phyloP scores from a whole-genome alignment of 164 flowering plant species.

The Saururus chinensis region DNA sequence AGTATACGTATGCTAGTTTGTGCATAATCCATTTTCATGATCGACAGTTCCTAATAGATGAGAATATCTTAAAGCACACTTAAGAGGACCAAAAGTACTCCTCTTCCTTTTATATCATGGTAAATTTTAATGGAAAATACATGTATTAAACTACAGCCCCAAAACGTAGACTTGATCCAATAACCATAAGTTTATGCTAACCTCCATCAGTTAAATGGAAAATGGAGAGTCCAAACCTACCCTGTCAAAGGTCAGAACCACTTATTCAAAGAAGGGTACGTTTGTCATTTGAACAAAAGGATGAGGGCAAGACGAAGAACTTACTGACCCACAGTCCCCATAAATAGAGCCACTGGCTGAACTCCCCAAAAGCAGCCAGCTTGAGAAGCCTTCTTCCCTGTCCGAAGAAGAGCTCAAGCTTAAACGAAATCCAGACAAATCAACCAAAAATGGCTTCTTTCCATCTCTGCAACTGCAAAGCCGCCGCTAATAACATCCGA shows the following conservation, averaged over 20 bases:
- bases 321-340: neutral
- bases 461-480: constrained; percentile 8
- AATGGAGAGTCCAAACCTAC: neutral
- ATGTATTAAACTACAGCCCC: too few relatives aligned
- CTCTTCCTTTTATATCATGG: too few relatives aligned
- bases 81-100: too few relatives aligned
- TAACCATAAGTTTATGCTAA: too few relatives aligned
- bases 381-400: neutral
- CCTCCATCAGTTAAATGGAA: too few relatives aligned
- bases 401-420: neutral
- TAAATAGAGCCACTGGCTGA: neutral
- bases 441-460: constrained; percentile 6
- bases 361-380: neutral
- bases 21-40: too few relatives aligned
- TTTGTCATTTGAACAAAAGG: neutral
- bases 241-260: neutral
- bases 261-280: neutral
- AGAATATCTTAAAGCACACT: too few relatives aligned
- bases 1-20: too few relatives aligned
- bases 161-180: too few relatives aligned
- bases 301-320: neutral
- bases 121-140: too few relatives aligned
- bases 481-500: neutral
- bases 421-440: neutral
- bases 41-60: too few relatives aligned